Percentiles rank a stretch among this genome's conserved stretches.
Conservation (phyloP, 352 stramenopile species). For the Pelagophyceae sp. region DNA sequence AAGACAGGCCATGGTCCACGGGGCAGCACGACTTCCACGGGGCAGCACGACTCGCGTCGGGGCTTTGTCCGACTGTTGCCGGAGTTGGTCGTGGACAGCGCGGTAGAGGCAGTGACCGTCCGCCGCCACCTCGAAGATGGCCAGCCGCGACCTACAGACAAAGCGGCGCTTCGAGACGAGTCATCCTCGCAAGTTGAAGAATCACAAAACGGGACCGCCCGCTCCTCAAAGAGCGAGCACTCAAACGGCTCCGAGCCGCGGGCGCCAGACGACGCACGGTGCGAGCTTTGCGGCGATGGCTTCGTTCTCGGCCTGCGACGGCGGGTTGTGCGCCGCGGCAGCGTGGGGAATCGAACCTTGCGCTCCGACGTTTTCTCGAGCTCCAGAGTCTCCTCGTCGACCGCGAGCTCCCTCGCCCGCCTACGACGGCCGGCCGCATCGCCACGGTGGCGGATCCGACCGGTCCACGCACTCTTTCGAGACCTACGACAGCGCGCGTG, state of each 20-base stretch:
- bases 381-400: background rate
- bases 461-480: too few species aligned
- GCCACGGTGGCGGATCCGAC: too few species aligned
- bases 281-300: background rate
- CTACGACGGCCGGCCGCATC: too few species aligned
- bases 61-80: background rate
- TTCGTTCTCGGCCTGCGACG: background rate
- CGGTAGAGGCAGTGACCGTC: slow-evolving; percentile 97
- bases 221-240: too few species aligned
- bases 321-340: background rate
- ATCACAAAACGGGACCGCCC: too few species aligned
- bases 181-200: too few species aligned
- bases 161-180: background rate
- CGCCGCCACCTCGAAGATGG: slow-evolving; percentile 82
- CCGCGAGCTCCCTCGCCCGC: background rate
- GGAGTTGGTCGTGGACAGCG: slow-evolving; percentile 53
- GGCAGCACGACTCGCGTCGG: slow-evolving; percentile 14
- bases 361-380: slow-evolving; percentile 39
- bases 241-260: too few species aligned
- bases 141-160: slow-evolving; percentile 36
- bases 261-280: too few species aligned
- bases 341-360: background rate
- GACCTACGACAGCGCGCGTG: too few species aligned
- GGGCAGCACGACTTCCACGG: too few species aligned
- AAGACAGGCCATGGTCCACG: too few species aligned